Conservation (phyloP, 495 filamentous ascomycete species). For the Polyplosphaeria fusca region DNA sequence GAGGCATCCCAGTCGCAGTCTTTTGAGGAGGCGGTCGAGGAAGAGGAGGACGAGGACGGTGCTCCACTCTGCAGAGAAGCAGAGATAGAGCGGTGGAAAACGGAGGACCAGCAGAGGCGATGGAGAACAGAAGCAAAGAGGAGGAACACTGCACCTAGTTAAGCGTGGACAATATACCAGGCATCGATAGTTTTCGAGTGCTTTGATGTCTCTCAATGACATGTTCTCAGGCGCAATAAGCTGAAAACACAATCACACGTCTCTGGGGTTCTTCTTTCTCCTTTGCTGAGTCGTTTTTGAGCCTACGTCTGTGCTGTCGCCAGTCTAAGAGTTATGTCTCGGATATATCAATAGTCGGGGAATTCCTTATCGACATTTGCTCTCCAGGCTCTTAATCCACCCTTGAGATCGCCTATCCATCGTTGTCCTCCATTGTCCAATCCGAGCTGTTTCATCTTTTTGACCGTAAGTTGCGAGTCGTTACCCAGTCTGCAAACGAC, state of each 20-base stretch:
- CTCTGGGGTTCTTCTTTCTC: no score
- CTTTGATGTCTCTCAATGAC: no score
- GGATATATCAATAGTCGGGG: slow-evolving; percentile 64
- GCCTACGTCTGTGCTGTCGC: background rate
- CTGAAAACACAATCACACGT: no score
- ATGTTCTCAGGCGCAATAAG: no score
- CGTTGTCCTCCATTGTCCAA: slow-evolving; percentile 55
- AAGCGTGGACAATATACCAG: no score
- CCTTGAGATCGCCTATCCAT: slow-evolving; percentile 72
- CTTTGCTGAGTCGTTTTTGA: background rate
- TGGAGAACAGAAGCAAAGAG: background rate
- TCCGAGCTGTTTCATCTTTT: slow-evolving; percentile 64
- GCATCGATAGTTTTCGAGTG: no score
- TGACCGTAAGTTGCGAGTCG: slow-evolving; percentile 79
- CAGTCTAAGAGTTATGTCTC: no score
- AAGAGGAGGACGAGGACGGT: background rate
- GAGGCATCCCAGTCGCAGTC: background rate
- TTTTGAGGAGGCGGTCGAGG: background rate
- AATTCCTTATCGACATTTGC: slow-evolving; percentile 68
- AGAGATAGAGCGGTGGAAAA: background rate
- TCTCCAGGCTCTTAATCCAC: slow-evolving; percentile 83
- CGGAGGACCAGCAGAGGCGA: background rate
- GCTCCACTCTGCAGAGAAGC: background rate
- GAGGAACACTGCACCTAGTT: no score
- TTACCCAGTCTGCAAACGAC: slow-evolving; percentile 84